Evolutionary conservation across 371 early-diverging fungal species (phyloP), one percentile per base, ranked within the genome.

Genomic region (Mortierella sp.): DNA sequence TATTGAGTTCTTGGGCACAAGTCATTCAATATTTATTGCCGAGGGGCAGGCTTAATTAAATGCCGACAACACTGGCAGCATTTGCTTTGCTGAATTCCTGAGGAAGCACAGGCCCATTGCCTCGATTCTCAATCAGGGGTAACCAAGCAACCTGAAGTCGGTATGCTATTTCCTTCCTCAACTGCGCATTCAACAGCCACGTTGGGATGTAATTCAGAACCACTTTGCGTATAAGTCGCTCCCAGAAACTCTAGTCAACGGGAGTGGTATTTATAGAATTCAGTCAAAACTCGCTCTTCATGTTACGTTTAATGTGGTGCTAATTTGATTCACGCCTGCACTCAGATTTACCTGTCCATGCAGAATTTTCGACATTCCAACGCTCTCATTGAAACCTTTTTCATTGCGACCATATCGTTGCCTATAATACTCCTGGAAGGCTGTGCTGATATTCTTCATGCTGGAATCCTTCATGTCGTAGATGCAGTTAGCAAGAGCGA

Each of bases 401-500:
- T 45, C 55, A 30, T 45, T 59, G 3, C 43, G 59, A 30, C 20
- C 35, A 14, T 64, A 64, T 0, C 71, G 58, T 10, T 71, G 57
- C 28, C n/a, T 28, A 3, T 35, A 47, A 45, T 71, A 71, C 11
- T 22, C 47, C 12, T 57, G 14, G 45, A 71, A 58, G 22, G 71
- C 71, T 9, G 28, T 35, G 3, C n/a, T 28, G 37, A 71, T 57
- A 35, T 18, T 64, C 10, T 63, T 47, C 37, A 26, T 35, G 9
- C 47, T 52, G 2, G 1, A n/a, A 9, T 62, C 24, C 0, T 12
- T 28, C 20, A 71, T 24, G 6, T n/a, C 58, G 16, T 71, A 57
- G 12, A 71, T 22, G 49, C 63, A 57, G 37, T 71, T 71, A 18
- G 49, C 71, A 1, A 71, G 64, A 11, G 64, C 24, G 9, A 71